Percentiles rank a stretch among this genome's conserved stretches.
phyloP scores from a whole-genome alignment of 495 filamentous ascomycete species.

The Letharia lupina region DNA sequence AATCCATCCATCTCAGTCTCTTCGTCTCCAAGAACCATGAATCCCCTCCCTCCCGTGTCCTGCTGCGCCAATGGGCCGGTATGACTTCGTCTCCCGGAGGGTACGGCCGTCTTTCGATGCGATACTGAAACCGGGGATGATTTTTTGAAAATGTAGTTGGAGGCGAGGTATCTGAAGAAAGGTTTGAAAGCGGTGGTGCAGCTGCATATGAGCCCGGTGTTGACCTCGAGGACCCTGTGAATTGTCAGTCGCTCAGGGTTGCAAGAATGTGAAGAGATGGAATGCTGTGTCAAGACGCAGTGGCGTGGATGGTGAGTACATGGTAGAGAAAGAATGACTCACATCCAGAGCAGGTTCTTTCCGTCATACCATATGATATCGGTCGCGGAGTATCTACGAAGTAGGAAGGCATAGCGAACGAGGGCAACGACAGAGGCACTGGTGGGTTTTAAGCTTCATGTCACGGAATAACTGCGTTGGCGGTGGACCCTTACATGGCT shows the following conservation, averaged over 20 bases:
- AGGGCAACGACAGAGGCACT: not conserved
- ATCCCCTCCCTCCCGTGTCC: not conserved
- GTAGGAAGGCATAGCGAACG: not conserved
- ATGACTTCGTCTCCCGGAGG: not conserved
- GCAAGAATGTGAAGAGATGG: too few relatives aligned
- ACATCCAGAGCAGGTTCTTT: not conserved
- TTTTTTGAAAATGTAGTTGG: not conserved
- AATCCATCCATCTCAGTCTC: not conserved
- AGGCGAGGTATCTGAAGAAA: conserved; percentile 4
- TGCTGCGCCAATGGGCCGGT: not conserved
- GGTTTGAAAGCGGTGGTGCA: conserved; percentile 20
- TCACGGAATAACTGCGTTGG: not conserved
- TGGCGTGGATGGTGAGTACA: not conserved
- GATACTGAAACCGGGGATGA: not conserved
- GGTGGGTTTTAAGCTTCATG: not conserved
- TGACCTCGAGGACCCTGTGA: conserved; percentile 33
- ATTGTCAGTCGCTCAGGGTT: too few relatives aligned
- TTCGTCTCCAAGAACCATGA: not conserved
- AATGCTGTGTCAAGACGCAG: too few relatives aligned
- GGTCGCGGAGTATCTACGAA: not conserved
- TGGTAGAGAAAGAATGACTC: not conserved
- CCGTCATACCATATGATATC: conserved; percentile 26
- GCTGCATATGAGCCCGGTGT: conserved; percentile 35
- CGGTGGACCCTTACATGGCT: conserved; percentile 17
- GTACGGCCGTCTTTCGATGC: not conserved